Base-by-base conservation (phyloP, 2,329 filamentous ascomycete genomes). In the Nectriaceae sp. region DNA sequence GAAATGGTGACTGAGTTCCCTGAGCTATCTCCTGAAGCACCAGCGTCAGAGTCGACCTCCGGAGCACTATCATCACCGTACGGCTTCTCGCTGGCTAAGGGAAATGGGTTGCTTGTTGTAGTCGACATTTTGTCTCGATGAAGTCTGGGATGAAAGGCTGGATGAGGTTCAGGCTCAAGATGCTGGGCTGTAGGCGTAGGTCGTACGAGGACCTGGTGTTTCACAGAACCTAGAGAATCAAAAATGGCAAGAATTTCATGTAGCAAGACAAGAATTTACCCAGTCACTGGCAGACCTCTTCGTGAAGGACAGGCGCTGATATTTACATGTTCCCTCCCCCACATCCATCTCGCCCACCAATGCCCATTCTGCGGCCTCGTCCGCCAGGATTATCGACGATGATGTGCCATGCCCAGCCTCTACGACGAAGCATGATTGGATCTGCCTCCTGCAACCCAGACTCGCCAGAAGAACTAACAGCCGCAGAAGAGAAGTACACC, bases 21-120 rank as follows among this genome's bases (percentile, higher is more conserved):
- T 19, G 76, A 75, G 52, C 78, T 80, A 15, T 76, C 69, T 16
- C 89, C 88, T 31, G 82, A 79, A 15, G 88, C 88, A 20, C 89
- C 89, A 15, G 77, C 79, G 26, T 80, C 79, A 52, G 71, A 74
- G 50, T 82, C 78, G 45, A 75, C 69, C 16, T 63, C 65, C 15
- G 71, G 70, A 21, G 68, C 68, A 21, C 69, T 62, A 24, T 65
- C 69, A 8, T 66, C 63, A 47, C 65, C 66, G 3, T 70, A 66
- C 29, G 65, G 61, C 36, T 56, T 56, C 43, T 75, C 69, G 3
- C 72, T 75, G 20, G 74, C 69, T 48, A 78, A 66, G 4, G 75
- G 75, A 50, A 76, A 78, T 21, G 60, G 46, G 24, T 64, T 55
- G 5, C 61, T 62, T 24, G 71, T 71, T 44, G 71, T 57, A 15